Evolutionary conservation across 306 rosid genomes (phyloP), one percentile per base, ranked within the genome.

Genomic region (Rubus idaeus): DNA sequence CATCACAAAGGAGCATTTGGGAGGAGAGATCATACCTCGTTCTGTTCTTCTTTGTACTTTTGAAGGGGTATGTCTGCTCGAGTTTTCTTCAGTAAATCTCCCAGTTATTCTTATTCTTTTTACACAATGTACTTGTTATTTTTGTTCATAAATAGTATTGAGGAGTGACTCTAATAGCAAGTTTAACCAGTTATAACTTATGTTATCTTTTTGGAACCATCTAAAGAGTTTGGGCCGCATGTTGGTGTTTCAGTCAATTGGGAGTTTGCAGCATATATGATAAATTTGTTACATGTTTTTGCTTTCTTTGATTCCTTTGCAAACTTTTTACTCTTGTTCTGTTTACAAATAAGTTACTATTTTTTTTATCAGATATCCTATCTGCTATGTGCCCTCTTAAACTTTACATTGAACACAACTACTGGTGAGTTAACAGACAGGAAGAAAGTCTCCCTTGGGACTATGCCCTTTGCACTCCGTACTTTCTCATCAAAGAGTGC

Each of bases 1-100:
- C 84, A 85, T 96, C 80, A 89, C 97, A 10, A 93, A 88, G 86
- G 99, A 96, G 80, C 94, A 84, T 71, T 87, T 96, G 72, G 97
- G 98, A 68, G 99, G 99, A 81, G 99, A 96, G 83, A 96, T 96
- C 68, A 96, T 92, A 88, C 99, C 99, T 52, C 92, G 98, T 70
- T 96, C 98, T 78, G 98, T 92, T 84, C 99, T 96, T 77, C 99
- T 96, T n/a, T 96, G 99, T 81, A 77, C 90, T 75, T 92, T 92
- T 86, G 99, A 96, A 88, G 99, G 98, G 98, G 99, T 92, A 88
- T 57, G 93, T 73, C 21, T 47, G 56, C 30, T 78, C 79, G 51
- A 72, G 55, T 76, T 77, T 47, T 55, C 42, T 71, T 80, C 5
- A 35, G 51, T 40, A 50, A n/a, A 55, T 65, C 42, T 37, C 46